Evolutionary conservation across 2,329 filamentous ascomycete genomes (phyloP), one percentile per base, ranked within the genome.

Genomic region (Aspergillus sp.): DNA sequence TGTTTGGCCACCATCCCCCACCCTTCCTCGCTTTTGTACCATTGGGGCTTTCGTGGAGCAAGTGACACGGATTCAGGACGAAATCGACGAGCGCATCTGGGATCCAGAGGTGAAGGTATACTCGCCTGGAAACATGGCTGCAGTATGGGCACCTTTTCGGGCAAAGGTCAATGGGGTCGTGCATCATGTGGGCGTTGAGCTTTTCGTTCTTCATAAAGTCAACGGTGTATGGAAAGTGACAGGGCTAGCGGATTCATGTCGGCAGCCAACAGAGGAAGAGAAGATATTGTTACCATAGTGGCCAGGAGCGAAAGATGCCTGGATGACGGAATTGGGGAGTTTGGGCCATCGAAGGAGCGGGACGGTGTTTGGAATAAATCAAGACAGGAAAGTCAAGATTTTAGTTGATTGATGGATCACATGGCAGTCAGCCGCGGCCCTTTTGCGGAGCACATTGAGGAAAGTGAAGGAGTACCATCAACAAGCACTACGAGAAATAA

Each of bases 21-120:
- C 64, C 15, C 49, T 65, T 4, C 67, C 72, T n/a, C 71, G 73
- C 13, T 75, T 75, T 56, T 74, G 72, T 58, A 75, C 73, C 0
- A 73, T 75, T 44, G 73, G 72, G 2, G 67, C 71, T 8, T 75
- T 74, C 47, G 70, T 75, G 49, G 72, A 75, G 60, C 69, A 73
- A 21, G 65, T 75, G 39, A 56, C 67, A 0, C 65, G 65, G 10
- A 57, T 75, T 11, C 61, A 67, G 55, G 71, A 70, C 25, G 68
- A 71, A n/a, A 72, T 75, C 44, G 63, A 75, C 27, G 73, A 75
- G 61, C 68, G 68, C 1, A 75, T 74, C 36, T 75, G 72, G 72
- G 67, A 74, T 44, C 71, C 71, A 1, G 70, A 74, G 48, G 71
- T 75, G 15, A 73, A 71, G 59, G 63, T 75, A 1, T 65, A 72